A percentile compares a stretch with the other conserved stretches of the same genome.
phyloP scores from a whole-genome alignment of 78 protist genomes.

The Dictyostelium capitatum region DNA sequence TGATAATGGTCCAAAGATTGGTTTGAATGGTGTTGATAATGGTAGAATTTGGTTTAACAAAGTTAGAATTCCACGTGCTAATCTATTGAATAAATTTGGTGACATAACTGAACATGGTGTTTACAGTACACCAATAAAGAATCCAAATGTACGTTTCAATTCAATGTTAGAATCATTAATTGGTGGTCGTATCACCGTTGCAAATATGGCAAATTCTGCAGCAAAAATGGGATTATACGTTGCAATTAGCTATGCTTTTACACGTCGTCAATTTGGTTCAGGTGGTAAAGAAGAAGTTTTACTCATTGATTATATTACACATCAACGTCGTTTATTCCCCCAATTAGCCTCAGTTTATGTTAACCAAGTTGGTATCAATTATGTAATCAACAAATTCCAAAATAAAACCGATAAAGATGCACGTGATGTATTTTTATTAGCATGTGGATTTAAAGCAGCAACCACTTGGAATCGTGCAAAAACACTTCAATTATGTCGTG shows the following conservation, averaged over 20 bases:
- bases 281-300: slow-evolving; percentile 21
- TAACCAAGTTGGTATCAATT: slow-evolving; percentile 48
- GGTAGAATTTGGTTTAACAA: slow-evolving; percentile 84
- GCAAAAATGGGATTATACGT: slow-evolving; percentile 73
- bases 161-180: slow-evolving; percentile 82
- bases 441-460: slow-evolving; percentile 83
- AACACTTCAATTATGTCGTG: slow-evolving; percentile 62
- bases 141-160: slow-evolving; percentile 72
- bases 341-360: slow-evolving; percentile 77
- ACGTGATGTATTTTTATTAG: slow-evolving; percentile 51
- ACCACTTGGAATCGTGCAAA: slow-evolving; percentile 78
- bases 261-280: slow-evolving; percentile 79
- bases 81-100: slow-evolving; percentile 70
- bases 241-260: slow-evolving; percentile 79
- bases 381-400: slow-evolving; percentile 48
- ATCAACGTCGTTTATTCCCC: slow-evolving; percentile 85
- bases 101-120: slow-evolving; percentile 63
- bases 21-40: slow-evolving; percentile 87
- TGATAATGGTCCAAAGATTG: slow-evolving; percentile 86
- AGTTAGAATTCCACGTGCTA: slow-evolving; percentile 81
- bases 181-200: slow-evolving; percentile 84
- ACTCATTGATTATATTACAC: slow-evolving; percentile 56
- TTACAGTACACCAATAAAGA: slow-evolving; percentile 69
- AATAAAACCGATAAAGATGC: slow-evolving; percentile 74
- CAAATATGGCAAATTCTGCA: slow-evolving; percentile 54